phyloP scores from a whole-genome alignment of 2,329 filamentous ascomycete species.

The Neonectria punicea region DNA sequence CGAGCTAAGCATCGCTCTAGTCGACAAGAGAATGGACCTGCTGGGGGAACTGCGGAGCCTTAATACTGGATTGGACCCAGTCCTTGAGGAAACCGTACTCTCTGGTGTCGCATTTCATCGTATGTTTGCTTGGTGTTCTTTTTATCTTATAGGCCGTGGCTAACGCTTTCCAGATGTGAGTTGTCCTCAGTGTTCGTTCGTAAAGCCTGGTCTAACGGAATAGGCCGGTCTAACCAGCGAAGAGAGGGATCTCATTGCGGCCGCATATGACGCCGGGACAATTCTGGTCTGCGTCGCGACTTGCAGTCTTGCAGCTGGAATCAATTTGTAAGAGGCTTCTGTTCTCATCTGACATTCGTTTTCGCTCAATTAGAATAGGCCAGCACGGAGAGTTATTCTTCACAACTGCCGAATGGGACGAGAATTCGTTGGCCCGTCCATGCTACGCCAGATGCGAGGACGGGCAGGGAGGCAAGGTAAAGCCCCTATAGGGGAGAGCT shows the following conservation, averaged over 20 bases:
- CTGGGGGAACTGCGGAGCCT: slow-evolving; percentile 74
- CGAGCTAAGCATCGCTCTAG: slow-evolving; percentile 57
- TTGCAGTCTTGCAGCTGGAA: slow-evolving; percentile 84
- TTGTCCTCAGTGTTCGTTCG: not conserved
- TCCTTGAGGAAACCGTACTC: slow-evolving; percentile 71
- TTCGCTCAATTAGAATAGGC: slow-evolving; percentile 46
- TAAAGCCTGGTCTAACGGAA: slow-evolving; percentile 34
- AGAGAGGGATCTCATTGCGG: slow-evolving; percentile 77
- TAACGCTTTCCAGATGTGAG: slow-evolving; percentile 50
- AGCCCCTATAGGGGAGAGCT: slow-evolving; percentile 80
- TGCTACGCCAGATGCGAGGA: slow-evolving; percentile 85
- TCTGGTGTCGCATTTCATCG: slow-evolving; percentile 80
- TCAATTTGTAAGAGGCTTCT: slow-evolving; percentile 66
- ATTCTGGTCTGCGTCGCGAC: slow-evolving; percentile 80
- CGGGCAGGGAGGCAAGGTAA: slow-evolving; percentile 83
- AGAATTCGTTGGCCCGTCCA: slow-evolving; percentile 79
- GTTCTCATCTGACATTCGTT: not conserved
- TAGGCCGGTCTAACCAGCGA: slow-evolving; percentile 77
- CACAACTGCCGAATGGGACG: slow-evolving; percentile 81
- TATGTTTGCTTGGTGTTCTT: slow-evolving; percentile 41
- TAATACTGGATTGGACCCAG: slow-evolving; percentile 72
- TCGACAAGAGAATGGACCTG: slow-evolving; percentile 71
- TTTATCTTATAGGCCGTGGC: not conserved
- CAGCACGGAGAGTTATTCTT: slow-evolving; percentile 77
- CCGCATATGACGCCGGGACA: slow-evolving; percentile 74